Base-by-base conservation (phyloP, 306 rosid species). In the Prunus kanzakura region DNA sequence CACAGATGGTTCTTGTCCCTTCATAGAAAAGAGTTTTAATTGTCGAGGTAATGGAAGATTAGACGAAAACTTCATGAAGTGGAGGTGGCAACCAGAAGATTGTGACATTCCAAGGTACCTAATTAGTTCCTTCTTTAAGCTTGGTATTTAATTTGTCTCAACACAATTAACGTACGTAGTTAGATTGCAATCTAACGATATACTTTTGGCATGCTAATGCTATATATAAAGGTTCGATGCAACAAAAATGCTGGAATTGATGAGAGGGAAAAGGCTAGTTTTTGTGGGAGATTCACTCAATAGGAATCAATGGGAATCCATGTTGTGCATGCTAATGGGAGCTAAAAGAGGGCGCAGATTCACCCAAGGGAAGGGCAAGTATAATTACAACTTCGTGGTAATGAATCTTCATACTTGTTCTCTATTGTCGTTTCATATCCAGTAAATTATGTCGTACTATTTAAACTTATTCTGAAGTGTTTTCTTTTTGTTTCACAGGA, bases 241-340 rank as follows among this genome's bases (percentile, higher is more conserved):
- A 62, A 90, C 98, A 62, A 86, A 79, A 83, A 88, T 92, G 98
- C 87, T 95, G 89, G 96, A 92, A 80, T 22, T 82, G 79, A 84
- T 95, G 6, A 88, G 96, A 88, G 96, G 98, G 74, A 95, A 95
- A 84, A 83, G 97, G 25, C 84, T 95, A 72, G 98, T 95, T 76
- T 95, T 95, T 83, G 97, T 90, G 83, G 98, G 97, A 10, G 98
- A 95, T 86, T 95, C 98, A 13, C 84, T 95, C 64, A 95, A 92
- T 76, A 87, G 97, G 79, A 95, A 95, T 63, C 98, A 95, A 76
- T 95, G 98, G 98, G 97, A 95, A 75, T 92, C 98, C 70, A 87
- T 95, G 91, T 25, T 95, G 57, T 95, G 98, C 79, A 80, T 95
- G 97, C 81, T 95, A 80, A 73, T 85, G 77, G 67, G 89, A 75